Percentiles rank a stretch among this genome's conserved stretches.
Evolutionary conservation across 106 monocot genomes (phyloP).

Genomic region (Chionographis japonica): DNA sequence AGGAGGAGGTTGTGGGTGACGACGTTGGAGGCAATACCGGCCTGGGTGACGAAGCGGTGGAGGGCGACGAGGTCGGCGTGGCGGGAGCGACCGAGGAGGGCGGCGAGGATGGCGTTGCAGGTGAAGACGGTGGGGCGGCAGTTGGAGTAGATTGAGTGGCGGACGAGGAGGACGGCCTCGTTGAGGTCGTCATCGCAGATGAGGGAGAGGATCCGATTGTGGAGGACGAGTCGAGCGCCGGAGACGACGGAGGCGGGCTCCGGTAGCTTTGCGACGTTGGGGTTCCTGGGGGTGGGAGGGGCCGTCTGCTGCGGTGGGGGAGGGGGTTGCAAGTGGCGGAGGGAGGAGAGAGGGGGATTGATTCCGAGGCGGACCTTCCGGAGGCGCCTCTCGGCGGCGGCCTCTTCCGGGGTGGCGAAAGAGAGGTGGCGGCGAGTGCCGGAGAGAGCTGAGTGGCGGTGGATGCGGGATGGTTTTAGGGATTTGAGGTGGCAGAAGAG

Average conservation of each 20-base stretch:
- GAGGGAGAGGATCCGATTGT: slow-evolving; percentile 75
- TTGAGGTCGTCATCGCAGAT: slow-evolving; percentile 76
- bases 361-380: slow-evolving; percentile 88
- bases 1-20: slow-evolving; percentile 85
- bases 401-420: slow-evolving; percentile 80
- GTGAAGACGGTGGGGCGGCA: slow-evolving; percentile 91
- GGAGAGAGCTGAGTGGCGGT: neutral
- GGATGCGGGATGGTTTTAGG: slow-evolving; percentile 11
- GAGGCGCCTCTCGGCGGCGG: slow-evolving; percentile 88
- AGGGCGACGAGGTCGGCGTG: slow-evolving; percentile 79
- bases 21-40: slow-evolving; percentile 68
- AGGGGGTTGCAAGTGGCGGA: slow-evolving; percentile 20
- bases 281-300: slow-evolving; percentile 25
- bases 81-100: slow-evolving; percentile 73
- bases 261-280: slow-evolving; percentile 78
- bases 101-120: slow-evolving; percentile 75
- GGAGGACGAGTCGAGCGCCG: slow-evolving; percentile 72
- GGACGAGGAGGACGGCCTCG: slow-evolving; percentile 81
- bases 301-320: slow-evolving; percentile 18
- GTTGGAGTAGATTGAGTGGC: slow-evolving; percentile 98
- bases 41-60: slow-evolving; percentile 90
- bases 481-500: slow-evolving; percentile 34
- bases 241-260: slow-evolving; percentile 61
- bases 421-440: slow-evolving; percentile 49
- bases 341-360: slow-evolving; percentile 69